phyloP scores from a whole-genome alignment of 2,329 filamentous ascomycete species.

The Zelopaecilomyces penicillatus region DNA sequence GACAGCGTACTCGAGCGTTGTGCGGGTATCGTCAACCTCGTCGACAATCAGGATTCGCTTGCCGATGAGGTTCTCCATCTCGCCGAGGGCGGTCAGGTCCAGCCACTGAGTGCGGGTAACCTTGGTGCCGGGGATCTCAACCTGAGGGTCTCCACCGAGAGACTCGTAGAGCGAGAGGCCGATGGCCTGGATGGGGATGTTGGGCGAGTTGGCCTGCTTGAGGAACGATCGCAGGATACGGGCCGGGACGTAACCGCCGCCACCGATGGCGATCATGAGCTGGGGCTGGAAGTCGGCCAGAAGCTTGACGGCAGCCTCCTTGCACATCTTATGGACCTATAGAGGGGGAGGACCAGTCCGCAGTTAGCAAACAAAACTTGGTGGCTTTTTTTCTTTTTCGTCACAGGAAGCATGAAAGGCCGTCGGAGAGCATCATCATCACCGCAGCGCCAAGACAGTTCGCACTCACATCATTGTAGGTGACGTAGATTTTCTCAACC shows the following conservation, averaged over 20 bases:
- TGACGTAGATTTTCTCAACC: slow-evolving; percentile 81
- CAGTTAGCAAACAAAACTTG: too few relatives aligned
- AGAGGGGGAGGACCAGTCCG: too few relatives aligned
- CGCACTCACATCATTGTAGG: slow-evolving; percentile 73
- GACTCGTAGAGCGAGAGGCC: slow-evolving; percentile 94
- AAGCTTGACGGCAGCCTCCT: slow-evolving; percentile 72
- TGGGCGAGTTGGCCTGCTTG: slow-evolving; percentile 75
- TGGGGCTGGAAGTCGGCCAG: slow-evolving; percentile 82
- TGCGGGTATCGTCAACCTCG: slow-evolving; percentile 92
- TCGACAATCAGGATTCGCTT: slow-evolving; percentile 90
- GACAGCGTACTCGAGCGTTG: slow-evolving; percentile 89
- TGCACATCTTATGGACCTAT: slow-evolving; percentile 95
- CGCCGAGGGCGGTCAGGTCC: slow-evolving; percentile 70
- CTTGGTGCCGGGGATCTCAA: slow-evolving; percentile 78
- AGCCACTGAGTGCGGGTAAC: slow-evolving; percentile 98
- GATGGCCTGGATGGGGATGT: slow-evolving; percentile 99
- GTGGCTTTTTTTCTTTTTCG: background rate
- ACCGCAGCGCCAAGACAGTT: background rate
- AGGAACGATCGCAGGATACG: slow-evolving; percentile 97
- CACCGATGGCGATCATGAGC: slow-evolving; percentile 97
- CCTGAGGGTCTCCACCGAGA: slow-evolving; percentile 47
- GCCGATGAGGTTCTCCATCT: slow-evolving; percentile 82
- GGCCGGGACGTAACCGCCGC: slow-evolving; percentile 92
- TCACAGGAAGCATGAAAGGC: background rate
- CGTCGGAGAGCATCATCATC: slow-evolving; percentile 12